phyloP scores from a whole-genome alignment of 2,329 filamentous ascomycete genomes.

The Apiospora kogelbergensis region DNA sequence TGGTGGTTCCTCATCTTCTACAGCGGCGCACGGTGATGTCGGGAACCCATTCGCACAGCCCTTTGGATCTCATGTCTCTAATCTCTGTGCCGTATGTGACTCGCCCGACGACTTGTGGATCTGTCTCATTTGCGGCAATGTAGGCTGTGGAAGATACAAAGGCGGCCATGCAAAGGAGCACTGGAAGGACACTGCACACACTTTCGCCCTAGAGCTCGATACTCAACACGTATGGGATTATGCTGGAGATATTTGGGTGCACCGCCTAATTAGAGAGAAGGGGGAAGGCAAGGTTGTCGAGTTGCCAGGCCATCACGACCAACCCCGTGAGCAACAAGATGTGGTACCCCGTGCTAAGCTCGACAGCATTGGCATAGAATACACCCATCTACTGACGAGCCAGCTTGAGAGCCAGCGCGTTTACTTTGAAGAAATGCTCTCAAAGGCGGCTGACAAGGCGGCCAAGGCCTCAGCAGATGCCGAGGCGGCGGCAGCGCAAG shows the following conservation, averaged over 20 bases:
- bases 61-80: conserved; percentile 60
- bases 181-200: conserved; percentile 86
- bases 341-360: conserved; percentile 69
- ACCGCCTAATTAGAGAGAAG: conserved; percentile 91
- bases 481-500: conserved; percentile 56
- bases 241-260: conserved; percentile 91
- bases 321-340: conserved; percentile 52
- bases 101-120: conserved; percentile 87
- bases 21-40: conserved; percentile 38
- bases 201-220: conserved; percentile 87
- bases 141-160: conserved; percentile 94
- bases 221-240: conserved; percentile 99
- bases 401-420: conserved; percentile 90
- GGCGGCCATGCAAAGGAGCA: conserved; percentile 90
- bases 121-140: conserved; percentile 87
- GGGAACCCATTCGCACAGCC: conserved; percentile 52
- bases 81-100: conserved; percentile 80
- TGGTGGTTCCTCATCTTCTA: conserved; percentile 21
- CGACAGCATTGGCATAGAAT: conserved; percentile 85
- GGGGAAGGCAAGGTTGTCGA: conserved; percentile 91
- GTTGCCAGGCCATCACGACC: conserved; percentile 59
- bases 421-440: conserved; percentile 92
- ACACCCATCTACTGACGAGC: conserved; percentile 87
- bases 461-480: conserved; percentile 68
- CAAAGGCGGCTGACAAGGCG: conserved; percentile 87